Evolutionary conservation across 2,329 filamentous ascomycete genomes (phyloP).

Genomic region (Teratosphaeria viscida): DNA sequence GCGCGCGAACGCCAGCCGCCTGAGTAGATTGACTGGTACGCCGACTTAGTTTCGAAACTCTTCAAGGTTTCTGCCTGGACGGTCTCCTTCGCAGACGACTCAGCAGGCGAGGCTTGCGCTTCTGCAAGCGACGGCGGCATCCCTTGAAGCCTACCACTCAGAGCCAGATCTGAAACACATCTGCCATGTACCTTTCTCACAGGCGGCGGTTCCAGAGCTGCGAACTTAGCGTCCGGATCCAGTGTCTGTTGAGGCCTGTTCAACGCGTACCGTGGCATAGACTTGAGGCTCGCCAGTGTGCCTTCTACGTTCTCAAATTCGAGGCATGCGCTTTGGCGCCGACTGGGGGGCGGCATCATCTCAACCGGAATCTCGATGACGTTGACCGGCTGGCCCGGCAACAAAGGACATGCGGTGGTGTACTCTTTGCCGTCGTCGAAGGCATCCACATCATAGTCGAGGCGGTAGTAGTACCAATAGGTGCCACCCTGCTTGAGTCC

Average conservation of each 20-base stretch:
- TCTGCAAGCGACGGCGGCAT: not conserved
- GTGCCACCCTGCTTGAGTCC: constrained; percentile 85
- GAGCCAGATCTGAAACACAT: constrained; percentile 21
- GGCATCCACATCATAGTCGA: constrained; percentile 67
- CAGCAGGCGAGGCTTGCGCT: not conserved
- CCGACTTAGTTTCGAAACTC: not conserved
- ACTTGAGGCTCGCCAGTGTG: constrained; percentile 8
- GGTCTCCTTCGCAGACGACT: not conserved
- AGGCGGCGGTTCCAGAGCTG: constrained; percentile 18
- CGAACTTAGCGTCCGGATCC: constrained; percentile 19
- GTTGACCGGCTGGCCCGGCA: constrained; percentile 83
- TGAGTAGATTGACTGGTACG: not conserved
- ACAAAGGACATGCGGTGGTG: constrained; percentile 70
- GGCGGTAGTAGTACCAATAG: constrained; percentile 94
- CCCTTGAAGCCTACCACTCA: constrained; percentile 15
- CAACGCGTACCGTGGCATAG: not conserved
- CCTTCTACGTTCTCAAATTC: constrained; percentile 13
- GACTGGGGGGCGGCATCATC: constrained; percentile 16
- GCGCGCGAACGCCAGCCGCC: not conserved
- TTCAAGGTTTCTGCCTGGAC: not conserved
- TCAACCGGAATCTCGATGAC: constrained; percentile 71
- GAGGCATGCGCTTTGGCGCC: constrained; percentile 21
- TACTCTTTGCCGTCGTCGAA: constrained; percentile 62
- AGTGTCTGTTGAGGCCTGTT: constrained; percentile 12
- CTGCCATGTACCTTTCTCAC: constrained; percentile 20